phyloP scores from a whole-genome alignment of 2,329 filamentous ascomycete species.

The Aspergillus piperis region DNA sequence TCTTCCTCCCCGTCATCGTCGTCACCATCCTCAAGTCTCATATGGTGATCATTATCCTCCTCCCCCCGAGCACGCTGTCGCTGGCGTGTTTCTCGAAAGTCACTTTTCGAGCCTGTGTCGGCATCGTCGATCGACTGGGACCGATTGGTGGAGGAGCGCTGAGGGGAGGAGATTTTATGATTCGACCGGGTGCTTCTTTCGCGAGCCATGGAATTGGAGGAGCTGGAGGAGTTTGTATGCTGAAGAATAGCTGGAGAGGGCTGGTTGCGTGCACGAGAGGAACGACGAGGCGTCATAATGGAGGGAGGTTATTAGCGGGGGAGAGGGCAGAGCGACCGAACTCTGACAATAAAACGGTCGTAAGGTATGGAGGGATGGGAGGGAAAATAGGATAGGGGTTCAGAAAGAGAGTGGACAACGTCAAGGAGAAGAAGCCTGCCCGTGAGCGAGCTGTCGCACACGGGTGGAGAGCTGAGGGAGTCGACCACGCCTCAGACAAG shows the following conservation, averaged over 20 bases:
- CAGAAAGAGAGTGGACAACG: slow-evolving; percentile 2
- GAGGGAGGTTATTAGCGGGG: slow-evolving; percentile 12
- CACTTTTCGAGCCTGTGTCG: slow-evolving; percentile 54
- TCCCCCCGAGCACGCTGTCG: slow-evolving; percentile 74
- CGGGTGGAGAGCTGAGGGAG: slow-evolving; percentile 24
- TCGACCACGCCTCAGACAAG: slow-evolving; percentile 22
- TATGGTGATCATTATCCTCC: slow-evolving; percentile 59
- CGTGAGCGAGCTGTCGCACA: slow-evolving; percentile 28
- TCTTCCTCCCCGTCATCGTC: slow-evolving; percentile 65
- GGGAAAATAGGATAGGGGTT: slow-evolving; percentile 11
- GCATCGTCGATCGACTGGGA: slow-evolving; percentile 58
- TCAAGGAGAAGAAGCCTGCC: slow-evolving; percentile 20
- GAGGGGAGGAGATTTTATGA: slow-evolving; percentile 70
- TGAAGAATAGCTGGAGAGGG: slow-evolving; percentile 67
- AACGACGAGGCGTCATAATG: slow-evolving; percentile 74
- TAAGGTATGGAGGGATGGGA: slow-evolving; percentile 4
- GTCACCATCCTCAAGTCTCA: slow-evolving; percentile 41
- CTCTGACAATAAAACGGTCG: slow-evolving; percentile 8
- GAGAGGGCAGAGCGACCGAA: slow-evolving; percentile 15
- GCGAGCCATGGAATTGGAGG: slow-evolving; percentile 69
- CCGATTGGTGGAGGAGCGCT: slow-evolving; percentile 68
- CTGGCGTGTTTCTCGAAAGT: slow-evolving; percentile 71
- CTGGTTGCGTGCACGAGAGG: slow-evolving; percentile 84
- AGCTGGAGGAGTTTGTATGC: slow-evolving; percentile 75
- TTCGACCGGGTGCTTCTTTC: slow-evolving; percentile 74